phyloP scores from a whole-genome alignment of 140 eudicot species.

The Flaveria floridana region DNA sequence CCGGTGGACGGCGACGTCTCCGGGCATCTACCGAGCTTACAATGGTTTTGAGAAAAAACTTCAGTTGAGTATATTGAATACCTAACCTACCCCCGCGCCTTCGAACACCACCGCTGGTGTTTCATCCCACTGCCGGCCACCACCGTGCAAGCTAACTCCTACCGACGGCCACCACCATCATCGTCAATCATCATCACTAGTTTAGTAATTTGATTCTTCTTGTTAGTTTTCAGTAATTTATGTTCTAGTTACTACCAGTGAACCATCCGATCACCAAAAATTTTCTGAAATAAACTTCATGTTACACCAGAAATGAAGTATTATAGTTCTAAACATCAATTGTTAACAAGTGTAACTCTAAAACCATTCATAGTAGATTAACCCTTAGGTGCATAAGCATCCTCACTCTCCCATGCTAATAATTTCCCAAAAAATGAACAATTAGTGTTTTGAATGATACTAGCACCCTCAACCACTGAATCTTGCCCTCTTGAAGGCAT shows the following conservation, averaged over 20 bases:
- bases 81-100: too few relatives aligned
- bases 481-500: conserved; percentile 45
- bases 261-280: conserved; percentile 4
- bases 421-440: conserved; percentile 55
- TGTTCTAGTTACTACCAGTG: neutral
- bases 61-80: too few relatives aligned
- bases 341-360: conserved; percentile 3
- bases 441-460: conserved; percentile 40
- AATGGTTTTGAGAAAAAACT: too few relatives aligned
- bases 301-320: conserved; percentile 16
- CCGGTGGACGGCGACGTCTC: too few relatives aligned
- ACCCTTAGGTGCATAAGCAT: conserved; percentile 81
- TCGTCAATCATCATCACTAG: too few relatives aligned
- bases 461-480: conserved; percentile 41
- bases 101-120: too few relatives aligned
- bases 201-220: conserved; percentile 1
- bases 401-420: conserved; percentile 58
- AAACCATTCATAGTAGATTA: conserved; percentile 28
- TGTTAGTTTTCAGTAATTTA: neutral
- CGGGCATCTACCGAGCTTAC: too few relatives aligned
- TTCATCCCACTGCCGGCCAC: too few relatives aligned
- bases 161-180: too few relatives aligned
- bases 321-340: conserved; percentile 8
- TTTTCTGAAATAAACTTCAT: neutral
- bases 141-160: too few relatives aligned